These are phyloP conservation scores for Allomyces javanicus DNA, from an alignment of 192 early-diverging fungal species.

Conservation along the genomic window DNA sequence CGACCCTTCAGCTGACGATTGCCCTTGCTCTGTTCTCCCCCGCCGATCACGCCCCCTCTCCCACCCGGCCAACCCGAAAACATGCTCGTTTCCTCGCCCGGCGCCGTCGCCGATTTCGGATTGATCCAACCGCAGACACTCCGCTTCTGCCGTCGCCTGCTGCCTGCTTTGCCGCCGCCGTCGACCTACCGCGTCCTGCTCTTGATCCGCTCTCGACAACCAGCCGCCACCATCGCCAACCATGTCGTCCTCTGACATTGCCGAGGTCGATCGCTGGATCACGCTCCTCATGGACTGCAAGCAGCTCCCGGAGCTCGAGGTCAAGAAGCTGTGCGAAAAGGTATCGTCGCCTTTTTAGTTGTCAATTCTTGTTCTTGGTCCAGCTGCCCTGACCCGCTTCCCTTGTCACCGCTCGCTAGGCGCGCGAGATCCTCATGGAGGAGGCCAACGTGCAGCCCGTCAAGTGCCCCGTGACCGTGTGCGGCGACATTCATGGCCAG, in stretches of 20 bases:
- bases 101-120: too few relatives aligned
- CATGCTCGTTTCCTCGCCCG: too few relatives aligned
- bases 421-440: conserved; percentile 84
- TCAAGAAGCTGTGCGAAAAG: conserved; percentile 96
- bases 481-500: conserved; percentile 99
- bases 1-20: too few relatives aligned
- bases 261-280: conserved; percentile 86
- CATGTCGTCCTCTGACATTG: conserved; percentile 28
- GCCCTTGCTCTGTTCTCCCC: too few relatives aligned
- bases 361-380: not conserved
- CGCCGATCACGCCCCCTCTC: too few relatives aligned
- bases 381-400: not conserved
- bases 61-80: too few relatives aligned
- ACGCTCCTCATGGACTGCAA: conserved; percentile 79
- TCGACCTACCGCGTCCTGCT: too few relatives aligned
- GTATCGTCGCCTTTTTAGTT: conserved; percentile 21
- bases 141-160: too few relatives aligned
- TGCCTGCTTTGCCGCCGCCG: too few relatives aligned
- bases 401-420: conserved; percentile 24
- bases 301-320: conserved; percentile 79
- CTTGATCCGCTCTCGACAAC: not conserved
- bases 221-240: not conserved
- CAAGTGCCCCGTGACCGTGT: conserved; percentile 86
- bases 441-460: conserved; percentile 97
- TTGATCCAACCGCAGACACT: too few relatives aligned